Conservation (phyloP, 2,329 filamentous ascomycete genomes). For the Cadophora gregata region DNA sequence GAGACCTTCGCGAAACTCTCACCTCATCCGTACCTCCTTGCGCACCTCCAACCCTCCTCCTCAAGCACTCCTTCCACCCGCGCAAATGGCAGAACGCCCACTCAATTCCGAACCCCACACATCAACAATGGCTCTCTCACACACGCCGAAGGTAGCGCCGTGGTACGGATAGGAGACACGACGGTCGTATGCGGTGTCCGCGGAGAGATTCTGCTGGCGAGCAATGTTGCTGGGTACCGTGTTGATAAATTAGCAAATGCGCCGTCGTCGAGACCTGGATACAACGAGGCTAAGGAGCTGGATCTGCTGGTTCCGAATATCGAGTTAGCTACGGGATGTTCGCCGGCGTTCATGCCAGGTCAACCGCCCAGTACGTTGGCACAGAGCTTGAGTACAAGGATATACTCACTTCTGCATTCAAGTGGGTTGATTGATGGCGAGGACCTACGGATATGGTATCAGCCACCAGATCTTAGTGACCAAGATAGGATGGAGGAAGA, state of each 20-base stretch:
- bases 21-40: slow-evolving; percentile 86
- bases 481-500: slow-evolving; percentile 51
- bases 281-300: slow-evolving; percentile 59
- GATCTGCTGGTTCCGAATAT: slow-evolving; percentile 91
- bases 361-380: slow-evolving; percentile 80
- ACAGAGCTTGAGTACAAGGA: slow-evolving; percentile 79
- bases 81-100: slow-evolving; percentile 79
- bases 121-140: slow-evolving; percentile 85
- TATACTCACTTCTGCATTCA: slow-evolving; percentile 77
- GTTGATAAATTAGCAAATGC: slow-evolving; percentile 45
- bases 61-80: slow-evolving; percentile 64
- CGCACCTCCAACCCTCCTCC: slow-evolving; percentile 73
- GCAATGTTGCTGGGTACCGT: slow-evolving; percentile 74
- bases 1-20: slow-evolving; percentile 88
- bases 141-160: slow-evolving; percentile 87
- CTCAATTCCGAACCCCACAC: slow-evolving; percentile 72
- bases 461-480: slow-evolving; percentile 53
- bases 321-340: slow-evolving; percentile 88
- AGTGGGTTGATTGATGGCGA: slow-evolving; percentile 68
- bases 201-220: slow-evolving; percentile 79
- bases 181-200: slow-evolving; percentile 94
- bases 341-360: slow-evolving; percentile 83
- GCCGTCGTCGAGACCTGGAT: slow-evolving; percentile 44
- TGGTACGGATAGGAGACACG: slow-evolving; percentile 87
- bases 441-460: slow-evolving; percentile 77